Evolutionary conservation across 225 moss, liverwort and hornwort species (phyloP), one percentile per base, ranked within the genome.

Genomic region (Thuidium tamariscinum): DNA sequence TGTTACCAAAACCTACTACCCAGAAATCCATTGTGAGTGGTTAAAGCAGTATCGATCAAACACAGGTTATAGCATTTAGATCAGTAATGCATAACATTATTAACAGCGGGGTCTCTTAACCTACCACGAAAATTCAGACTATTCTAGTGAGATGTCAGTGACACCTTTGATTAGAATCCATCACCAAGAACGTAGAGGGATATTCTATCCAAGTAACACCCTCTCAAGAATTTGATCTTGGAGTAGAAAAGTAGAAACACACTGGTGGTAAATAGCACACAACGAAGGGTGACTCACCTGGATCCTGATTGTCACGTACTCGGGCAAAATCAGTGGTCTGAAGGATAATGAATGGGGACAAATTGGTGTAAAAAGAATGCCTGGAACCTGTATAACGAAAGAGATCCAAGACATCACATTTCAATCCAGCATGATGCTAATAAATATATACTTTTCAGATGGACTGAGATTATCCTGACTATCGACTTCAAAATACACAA

Each of bases 271-370:
- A 23, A 42, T 22, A 37, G 74, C 67, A 74, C 27, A 78, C 32
- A 81, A 54, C 52, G 77, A 83, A 88, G 74, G 44, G 46, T 29
- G 64, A 83, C 83, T 68, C 56, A 93, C 92, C 91, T 96, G 94
- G 70, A 96, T 92, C 87, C 91, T 93, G 71, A 98, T 85, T 46
- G 94, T 95, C 68, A 95, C 95, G 75, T 94, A 94, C 90, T 96
- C 96, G 7, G 95, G 98, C 36, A 98, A 83, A 86, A 96, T 96
- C 46, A 98, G 90, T 29, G 98, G 98, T 86, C 98, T 91, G 85
- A 98, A 98, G 63, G 98, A 98, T 69, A 98, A 89, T 59, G 98
- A 98, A 91, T 96, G 96, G 65, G 96, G 98, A 90, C 98, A 98
- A 90, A 98, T 96, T 80, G 98, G 96, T 74, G 98, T 96, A 84